phyloP scores from a whole-genome alignment of 1,139 yeast genomes.

The Meyerozyma athensensis region DNA sequence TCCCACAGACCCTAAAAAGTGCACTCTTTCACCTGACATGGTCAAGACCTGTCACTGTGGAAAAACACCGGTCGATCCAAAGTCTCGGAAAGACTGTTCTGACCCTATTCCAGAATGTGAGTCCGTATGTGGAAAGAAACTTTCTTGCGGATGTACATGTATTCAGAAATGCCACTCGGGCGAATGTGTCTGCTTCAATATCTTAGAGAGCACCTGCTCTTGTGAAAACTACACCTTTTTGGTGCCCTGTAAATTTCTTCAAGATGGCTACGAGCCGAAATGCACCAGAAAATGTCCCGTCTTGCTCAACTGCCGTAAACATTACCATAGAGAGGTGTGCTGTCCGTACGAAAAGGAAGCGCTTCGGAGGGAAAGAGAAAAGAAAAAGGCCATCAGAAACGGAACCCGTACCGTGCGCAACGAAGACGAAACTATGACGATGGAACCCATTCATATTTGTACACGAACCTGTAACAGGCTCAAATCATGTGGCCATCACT shows the following conservation, averaged over 20 bases:
- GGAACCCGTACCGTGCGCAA: slow-evolving; percentile 29
- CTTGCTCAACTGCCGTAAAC: slow-evolving; percentile 74
- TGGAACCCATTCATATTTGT: slow-evolving; percentile 80
- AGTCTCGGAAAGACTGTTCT: slow-evolving; percentile 51
- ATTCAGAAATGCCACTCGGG: slow-evolving; percentile 72
- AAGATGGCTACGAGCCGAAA: slow-evolving; percentile 47
- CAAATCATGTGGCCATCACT: slow-evolving; percentile 68
- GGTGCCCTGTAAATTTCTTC: slow-evolving; percentile 61
- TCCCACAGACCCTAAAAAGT: slow-evolving; percentile 34
- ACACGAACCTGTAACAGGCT: slow-evolving; percentile 61
- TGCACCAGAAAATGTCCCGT: slow-evolving; percentile 79
- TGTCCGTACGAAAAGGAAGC: slow-evolving; percentile 68
- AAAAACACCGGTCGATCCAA: slow-evolving; percentile 24
- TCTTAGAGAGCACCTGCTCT: slow-evolving; percentile 42
- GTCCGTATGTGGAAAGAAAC: slow-evolving; percentile 52
- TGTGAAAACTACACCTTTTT: slow-evolving; percentile 48
- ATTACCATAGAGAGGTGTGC: slow-evolving; percentile 65
- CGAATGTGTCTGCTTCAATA: slow-evolving; percentile 58
- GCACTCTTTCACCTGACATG: slow-evolving; percentile 60
- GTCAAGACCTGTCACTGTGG: slow-evolving; percentile 79
- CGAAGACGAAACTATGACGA: slow-evolving; percentile 49
- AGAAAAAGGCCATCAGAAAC: slow-evolving; percentile 48
- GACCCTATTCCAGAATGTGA: slow-evolving; percentile 79
- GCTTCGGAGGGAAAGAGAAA: slow-evolving; percentile 52
- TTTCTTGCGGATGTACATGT: slow-evolving; percentile 75